Percentiles rank a stretch among this genome's conserved stretches.
Evolutionary conservation across 768 basidiomycete species (phyloP).

Genomic region (Mycena indigotica): DNA sequence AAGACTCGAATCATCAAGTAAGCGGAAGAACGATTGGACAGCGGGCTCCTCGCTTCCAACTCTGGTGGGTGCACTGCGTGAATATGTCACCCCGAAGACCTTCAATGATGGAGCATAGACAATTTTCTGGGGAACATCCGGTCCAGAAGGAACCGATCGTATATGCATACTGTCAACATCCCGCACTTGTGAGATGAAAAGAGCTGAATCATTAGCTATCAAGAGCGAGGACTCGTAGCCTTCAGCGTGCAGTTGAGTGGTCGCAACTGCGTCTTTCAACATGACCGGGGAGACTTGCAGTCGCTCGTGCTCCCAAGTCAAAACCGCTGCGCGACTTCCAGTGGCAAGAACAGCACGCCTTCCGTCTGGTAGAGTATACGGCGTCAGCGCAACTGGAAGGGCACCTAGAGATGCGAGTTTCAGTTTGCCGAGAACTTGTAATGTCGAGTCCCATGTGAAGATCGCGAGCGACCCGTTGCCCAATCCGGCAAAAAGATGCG

Average conservation of each 20-base stretch:
- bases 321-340: conserved; percentile 67
- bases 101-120: conserved; percentile 56
- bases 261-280: conserved; percentile 65
- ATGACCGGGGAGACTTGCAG: conserved; percentile 71
- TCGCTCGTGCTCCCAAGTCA: conserved; percentile 67
- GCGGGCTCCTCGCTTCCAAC: conserved; percentile 48
- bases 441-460: conserved; percentile 48
- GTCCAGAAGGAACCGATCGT: conserved; percentile 69
- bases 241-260: conserved; percentile 49
- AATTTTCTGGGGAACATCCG: conserved; percentile 71
- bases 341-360: conserved; percentile 66
- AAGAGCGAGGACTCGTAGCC: conserved; percentile 58
- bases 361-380: conserved; percentile 52
- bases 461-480: conserved; percentile 72
- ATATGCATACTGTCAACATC: conserved; percentile 82
- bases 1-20: conserved; percentile 68
- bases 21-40: conserved; percentile 58
- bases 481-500: conserved; percentile 72
- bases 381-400: conserved; percentile 63
- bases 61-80: conserved; percentile 53
- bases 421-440: conserved; percentile 41
- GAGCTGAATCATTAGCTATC: conserved; percentile 52
- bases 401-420: conserved; percentile 68
- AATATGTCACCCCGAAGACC: conserved; percentile 68
- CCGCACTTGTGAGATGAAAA: conserved; percentile 67